Evolutionary conservation across 2,329 filamentous ascomycete species (phyloP).

Genomic region (Penicillium sp.): DNA sequence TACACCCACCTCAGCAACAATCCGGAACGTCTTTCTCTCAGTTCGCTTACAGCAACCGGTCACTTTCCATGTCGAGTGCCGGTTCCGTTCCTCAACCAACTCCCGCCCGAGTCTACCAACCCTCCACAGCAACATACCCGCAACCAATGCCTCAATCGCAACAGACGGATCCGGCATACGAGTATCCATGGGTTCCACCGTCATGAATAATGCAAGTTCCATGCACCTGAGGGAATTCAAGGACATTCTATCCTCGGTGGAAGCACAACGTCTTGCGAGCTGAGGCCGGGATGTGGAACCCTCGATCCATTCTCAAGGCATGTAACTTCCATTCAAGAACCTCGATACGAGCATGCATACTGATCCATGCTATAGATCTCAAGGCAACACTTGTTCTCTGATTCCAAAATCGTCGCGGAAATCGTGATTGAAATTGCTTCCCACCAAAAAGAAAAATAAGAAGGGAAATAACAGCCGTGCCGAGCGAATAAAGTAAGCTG

Average conservation of each 20-base stretch:
- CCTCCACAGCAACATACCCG: constrained; percentile 9
- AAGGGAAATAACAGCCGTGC: background rate
- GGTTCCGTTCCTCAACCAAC: constrained; percentile 6
- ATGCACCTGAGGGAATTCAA: background rate
- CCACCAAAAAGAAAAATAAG: background rate
- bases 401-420: background rate
- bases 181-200: constrained; percentile 18
- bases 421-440: background rate
- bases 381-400: background rate
- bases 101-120: constrained; percentile 13
- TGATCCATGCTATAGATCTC: background rate
- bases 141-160: background rate
- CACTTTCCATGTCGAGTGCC: constrained; percentile 17
- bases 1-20: constrained; percentile 19
- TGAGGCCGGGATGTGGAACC: background rate
- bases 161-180: constrained; percentile 17
- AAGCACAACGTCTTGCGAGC: background rate
- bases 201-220: constrained; percentile 3
- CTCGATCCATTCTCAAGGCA: background rate
- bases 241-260: too few relatives aligned
- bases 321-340: background rate
- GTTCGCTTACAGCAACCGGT: constrained; percentile 18
- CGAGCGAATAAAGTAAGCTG: background rate
- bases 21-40: constrained; percentile 24
- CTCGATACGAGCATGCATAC: background rate